phyloP scores from a whole-genome alignment of 2,329 filamentous ascomycete species.

The Pseudocercospora vitis region DNA sequence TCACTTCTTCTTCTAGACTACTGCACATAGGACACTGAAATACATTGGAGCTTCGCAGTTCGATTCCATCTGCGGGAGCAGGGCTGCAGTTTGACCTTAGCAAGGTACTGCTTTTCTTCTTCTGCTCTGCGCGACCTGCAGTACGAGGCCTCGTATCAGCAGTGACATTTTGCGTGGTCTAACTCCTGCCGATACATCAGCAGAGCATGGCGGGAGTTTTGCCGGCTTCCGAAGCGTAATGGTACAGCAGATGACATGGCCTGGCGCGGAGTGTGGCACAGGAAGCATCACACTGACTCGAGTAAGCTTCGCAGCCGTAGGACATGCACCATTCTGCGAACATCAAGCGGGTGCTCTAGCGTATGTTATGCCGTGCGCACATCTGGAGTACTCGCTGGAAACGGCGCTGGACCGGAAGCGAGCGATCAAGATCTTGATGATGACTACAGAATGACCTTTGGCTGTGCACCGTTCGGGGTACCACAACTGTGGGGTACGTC shows the following conservation, averaged over 20 bases:
- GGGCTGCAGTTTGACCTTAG: neutral
- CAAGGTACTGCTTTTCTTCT: neutral
- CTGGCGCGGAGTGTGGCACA: neutral
- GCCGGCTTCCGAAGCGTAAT: slow-evolving; percentile 2
- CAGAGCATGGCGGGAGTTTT: neutral
- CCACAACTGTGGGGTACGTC: neutral
- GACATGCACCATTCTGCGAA: slow-evolving; percentile 1
- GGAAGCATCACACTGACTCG: slow-evolving; percentile 3
- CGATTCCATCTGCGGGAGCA: neutral
- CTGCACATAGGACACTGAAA: too few relatives aligned
- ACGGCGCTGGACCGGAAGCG: neutral
- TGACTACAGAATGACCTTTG: neutral
- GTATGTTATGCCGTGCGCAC: neutral
- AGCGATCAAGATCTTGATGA: slow-evolving; percentile 7
- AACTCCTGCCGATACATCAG: neutral
- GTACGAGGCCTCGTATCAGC: neutral
- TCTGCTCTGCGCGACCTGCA: too few relatives aligned
- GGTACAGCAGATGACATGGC: too few relatives aligned
- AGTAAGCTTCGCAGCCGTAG: slow-evolving; percentile 4
- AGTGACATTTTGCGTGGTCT: neutral
- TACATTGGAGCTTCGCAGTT: too few relatives aligned
- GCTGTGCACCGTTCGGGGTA: neutral
- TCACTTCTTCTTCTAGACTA: too few relatives aligned
- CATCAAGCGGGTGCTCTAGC: neutral
- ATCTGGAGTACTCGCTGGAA: neutral